Evolutionary conservation across 352 stramenopile species (phyloP).

Genomic region (Pythium pyrilobum): DNA sequence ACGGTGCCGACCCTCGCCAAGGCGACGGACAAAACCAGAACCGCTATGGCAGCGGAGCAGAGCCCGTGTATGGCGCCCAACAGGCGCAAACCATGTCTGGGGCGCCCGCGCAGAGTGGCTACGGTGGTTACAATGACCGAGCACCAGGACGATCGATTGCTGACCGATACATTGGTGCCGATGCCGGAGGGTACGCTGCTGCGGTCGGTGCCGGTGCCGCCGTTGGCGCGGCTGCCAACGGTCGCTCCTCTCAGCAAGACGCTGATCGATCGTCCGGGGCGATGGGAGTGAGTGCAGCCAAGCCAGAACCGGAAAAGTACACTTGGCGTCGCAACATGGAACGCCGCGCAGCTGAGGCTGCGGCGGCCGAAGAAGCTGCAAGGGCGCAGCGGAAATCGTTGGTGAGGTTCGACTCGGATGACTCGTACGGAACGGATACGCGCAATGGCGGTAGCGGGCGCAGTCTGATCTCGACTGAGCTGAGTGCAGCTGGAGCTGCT

Average conservation of each 20-base stretch:
- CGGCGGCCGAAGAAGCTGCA: constrained; percentile 7
- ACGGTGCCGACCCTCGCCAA: neutral
- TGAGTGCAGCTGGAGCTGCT: neutral
- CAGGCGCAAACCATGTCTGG: no score
- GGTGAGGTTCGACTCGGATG: constrained; percentile 17
- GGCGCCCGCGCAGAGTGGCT: neutral
- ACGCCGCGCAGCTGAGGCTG: constrained; percentile 11
- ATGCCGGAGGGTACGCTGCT: neutral
- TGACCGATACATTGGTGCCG: constrained; percentile 13
- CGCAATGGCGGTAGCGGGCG: neutral
- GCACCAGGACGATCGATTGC: constrained; percentile 15
- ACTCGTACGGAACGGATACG: constrained; percentile 8
- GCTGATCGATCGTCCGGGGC: neutral
- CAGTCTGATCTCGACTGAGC: neutral
- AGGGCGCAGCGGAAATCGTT: constrained; percentile 5
- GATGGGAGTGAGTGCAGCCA: neutral
- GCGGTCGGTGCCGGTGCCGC: constrained; percentile 2
- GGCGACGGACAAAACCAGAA: no score
- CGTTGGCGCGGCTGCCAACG: constrained; percentile 1
- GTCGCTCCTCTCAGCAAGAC: constrained; percentile 6
- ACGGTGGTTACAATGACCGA: neutral
- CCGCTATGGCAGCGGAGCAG: constrained; percentile 6
- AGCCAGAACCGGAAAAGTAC: constrained; percentile 14
- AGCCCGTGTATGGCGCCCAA: neutral
- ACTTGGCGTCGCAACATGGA: constrained; percentile 23